These are phyloP conservation scores for Protomyces inundatus DNA, from an alignment of 1,139 yeast species.

Conservation along the genomic window DNA sequence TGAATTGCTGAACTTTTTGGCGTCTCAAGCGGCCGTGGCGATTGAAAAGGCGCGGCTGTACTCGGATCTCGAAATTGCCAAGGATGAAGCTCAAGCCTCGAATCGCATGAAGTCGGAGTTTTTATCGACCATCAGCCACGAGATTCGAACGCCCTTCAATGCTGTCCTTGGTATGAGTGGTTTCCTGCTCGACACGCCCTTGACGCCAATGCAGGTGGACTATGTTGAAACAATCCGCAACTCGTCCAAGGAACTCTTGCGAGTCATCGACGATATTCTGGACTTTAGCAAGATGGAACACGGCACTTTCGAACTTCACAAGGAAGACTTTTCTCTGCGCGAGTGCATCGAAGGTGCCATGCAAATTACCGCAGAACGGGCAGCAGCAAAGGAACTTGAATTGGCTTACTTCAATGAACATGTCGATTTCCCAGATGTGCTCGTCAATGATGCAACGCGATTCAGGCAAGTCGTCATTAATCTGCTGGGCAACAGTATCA, in stretches of 20 bases:
- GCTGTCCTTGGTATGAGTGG: conserved; percentile 93
- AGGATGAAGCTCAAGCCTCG: conserved; percentile 31
- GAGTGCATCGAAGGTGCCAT: conserved; percentile 27
- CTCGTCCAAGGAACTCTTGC: conserved; percentile 66
- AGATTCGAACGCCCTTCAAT: conserved; percentile 82
- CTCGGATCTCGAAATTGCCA: conserved; percentile 37
- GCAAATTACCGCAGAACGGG: conserved; percentile 23
- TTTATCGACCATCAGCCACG: conserved; percentile 88
- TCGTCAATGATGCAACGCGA: conserved; percentile 85
- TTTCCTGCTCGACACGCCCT: conserved; percentile 71
- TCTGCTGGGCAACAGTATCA: conserved; percentile 75
- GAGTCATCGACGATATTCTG: conserved; percentile 72
- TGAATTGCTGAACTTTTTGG: conserved; percentile 30
- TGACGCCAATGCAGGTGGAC: conserved; percentile 72
- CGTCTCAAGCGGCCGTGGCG: conserved; percentile 33
- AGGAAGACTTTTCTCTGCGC: conserved; percentile 53
- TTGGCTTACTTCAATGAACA: conserved; percentile 23
- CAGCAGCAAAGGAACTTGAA: conserved; percentile 26
- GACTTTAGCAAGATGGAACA: conserved; percentile 82
- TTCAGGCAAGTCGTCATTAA: conserved; percentile 86
- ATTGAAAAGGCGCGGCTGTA: conserved; percentile 35
- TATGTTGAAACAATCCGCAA: conserved; percentile 75
- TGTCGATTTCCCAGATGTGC: conserved; percentile 48
- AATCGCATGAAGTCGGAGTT: conserved; percentile 65
- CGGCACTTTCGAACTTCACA: conserved; percentile 65